Evolutionary conservation across 2,329 filamentous ascomycete species (phyloP), one percentile per base, ranked within the genome.

Genomic region (Fonsecaea nubica): DNA sequence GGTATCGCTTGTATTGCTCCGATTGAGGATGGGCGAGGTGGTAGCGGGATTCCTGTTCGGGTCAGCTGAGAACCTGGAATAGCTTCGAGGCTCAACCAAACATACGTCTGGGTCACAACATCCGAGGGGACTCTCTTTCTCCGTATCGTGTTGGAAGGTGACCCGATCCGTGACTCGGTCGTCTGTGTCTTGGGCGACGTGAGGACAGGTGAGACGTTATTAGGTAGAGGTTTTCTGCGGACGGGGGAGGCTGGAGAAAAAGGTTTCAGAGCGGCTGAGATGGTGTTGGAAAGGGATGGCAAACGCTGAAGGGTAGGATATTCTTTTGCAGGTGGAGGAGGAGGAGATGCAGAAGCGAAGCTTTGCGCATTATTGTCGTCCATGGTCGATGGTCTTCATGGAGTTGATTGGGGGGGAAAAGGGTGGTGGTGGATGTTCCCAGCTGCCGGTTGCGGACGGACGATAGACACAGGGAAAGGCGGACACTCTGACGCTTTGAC

Each of bases 181-280:
- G 55, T 53, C 45, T 45, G 53, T 21, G 45, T 40, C 32, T 59
- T 56, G 57, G 66, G 60, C 21, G 66, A 63, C 33, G 60, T 60
- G 52, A 66, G 21, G 25, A 62, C 54, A 52, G 69, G 62, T 6
- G 54, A 59, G 68, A 79, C 78, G 77, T 80, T 81, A 66, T 79
- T 76, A 68, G 85, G 85, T 68, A 87, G 76, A 72, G 85, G 84
- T 75, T 86, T 86, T 71, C 84, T 80, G 72, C 81, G 81, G 66
- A 86, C 78, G 67, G 80, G 78, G 71, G 78, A 77, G 60, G 33
- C 42, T 15, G 66, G 54, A 2, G 70, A 70, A 60, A 70, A 66
- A 21, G 65, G 68, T 42, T 68, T 70, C 57, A 70, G 58, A 25
- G 68, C 60, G 35, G 59, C 61, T 2, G 58, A 53, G 33, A 61